Base-by-base conservation (phyloP, 1,284 basidiomycete species). In the Ustilago shanxiensis region DNA sequence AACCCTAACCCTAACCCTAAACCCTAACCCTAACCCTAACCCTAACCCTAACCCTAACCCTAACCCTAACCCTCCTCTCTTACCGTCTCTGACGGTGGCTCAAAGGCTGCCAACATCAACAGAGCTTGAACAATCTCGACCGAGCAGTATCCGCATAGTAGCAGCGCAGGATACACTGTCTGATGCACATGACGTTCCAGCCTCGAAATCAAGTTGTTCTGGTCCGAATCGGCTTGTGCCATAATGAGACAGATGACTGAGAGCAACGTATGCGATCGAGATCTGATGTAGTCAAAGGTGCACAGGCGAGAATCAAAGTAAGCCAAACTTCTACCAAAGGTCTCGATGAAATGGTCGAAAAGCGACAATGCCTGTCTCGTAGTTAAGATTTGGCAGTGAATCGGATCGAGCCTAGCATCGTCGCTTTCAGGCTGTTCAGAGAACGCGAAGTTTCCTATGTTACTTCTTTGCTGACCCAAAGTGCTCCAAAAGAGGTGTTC, bases 121-220 rank as follows among this genome's bases (percentile, higher is more conserved):
- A 56, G 35, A 5, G 61, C 52, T 26, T 63, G 61, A 14, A 63
- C 61, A 14, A 63, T 56, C 39, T 63, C 61, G 31, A 63, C 61
- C 4, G 61, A 63, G n/a, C 55, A 22, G 35, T 26, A 54, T 1
- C 51, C 47, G 14, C 28, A n/a, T 4, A 31, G 2, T 11, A 63
- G 22, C 7, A 63, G 18, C 2, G 61, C 61, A 8, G 61, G 61
- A 20, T 54, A 54, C 9, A 63, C 61, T 2, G 28, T 22, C 13
- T 28, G 9, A 33, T 56, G 35, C 18, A 63, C 61, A 20, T 63
- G 61, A 16, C 1, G 31, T 39, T 37, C 35, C 35, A 37, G 35
- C 35, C 9, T 16, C 16, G 8, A 16, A 8, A 16, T 9, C 9
- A 37, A 8, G 35, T 8, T 9, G 35, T 16, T 37, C 9, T 37